A percentile compares a stretch with the other conserved stretches of the same genome.
Evolutionary conservation across 2,329 filamentous ascomycete species (phyloP).

Genomic region (Ophiostoma triangulosporum): DNA sequence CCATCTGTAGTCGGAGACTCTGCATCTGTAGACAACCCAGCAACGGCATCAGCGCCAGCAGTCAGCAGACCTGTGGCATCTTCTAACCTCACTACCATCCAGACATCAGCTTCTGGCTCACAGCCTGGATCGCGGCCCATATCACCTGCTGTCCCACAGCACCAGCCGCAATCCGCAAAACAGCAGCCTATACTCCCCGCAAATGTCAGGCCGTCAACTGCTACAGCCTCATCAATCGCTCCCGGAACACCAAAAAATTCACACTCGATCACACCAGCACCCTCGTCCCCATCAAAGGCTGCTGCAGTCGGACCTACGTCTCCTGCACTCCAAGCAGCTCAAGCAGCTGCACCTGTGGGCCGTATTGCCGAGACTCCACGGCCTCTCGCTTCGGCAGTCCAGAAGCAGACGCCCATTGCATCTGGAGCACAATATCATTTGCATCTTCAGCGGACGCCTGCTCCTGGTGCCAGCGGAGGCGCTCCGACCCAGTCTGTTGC

Average conservation of each 20-base stretch:
- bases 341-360: neutral
- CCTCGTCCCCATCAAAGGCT: neutral
- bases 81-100: neutral
- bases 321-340: neutral
- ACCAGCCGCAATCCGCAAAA: neutral
- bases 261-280: neutral
- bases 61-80: neutral
- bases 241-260: too few species aligned
- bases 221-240: too few species aligned
- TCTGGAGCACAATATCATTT: neutral
- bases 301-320: neutral
- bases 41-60: neutral
- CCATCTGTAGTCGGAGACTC: neutral
- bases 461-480: neutral
- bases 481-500: neutral
- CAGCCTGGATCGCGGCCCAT: conserved; percentile 1
- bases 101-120: neutral
- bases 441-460: neutral
- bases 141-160: neutral
- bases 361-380: conserved; percentile 2
- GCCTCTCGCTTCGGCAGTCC: neutral
- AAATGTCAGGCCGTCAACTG: neutral
- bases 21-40: neutral
- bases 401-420: conserved; percentile 3
- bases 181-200: neutral